These are phyloP conservation scores for Diatrype stigma DNA, from an alignment of 2,329 filamentous ascomycete species.

Conservation along the genomic window DNA sequence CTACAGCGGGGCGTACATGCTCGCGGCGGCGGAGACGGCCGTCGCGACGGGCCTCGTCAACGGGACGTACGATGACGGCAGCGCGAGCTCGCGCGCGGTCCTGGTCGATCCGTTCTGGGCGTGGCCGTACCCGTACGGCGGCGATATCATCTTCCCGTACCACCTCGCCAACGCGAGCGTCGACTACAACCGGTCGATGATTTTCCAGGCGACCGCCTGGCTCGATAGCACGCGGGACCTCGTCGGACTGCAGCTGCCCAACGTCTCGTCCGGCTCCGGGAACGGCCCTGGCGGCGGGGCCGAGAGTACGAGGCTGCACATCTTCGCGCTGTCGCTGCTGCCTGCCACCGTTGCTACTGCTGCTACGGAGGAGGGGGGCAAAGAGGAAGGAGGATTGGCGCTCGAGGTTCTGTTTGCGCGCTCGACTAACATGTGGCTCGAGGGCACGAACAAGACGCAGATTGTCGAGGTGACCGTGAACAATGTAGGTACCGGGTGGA, in stretches of 20 bases:
- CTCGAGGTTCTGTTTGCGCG: not conserved
- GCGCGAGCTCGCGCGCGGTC: slow-evolving; percentile 4
- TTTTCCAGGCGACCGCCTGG: slow-evolving; percentile 13
- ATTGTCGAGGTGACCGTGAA: not conserved
- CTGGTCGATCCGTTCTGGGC: slow-evolving; percentile 13
- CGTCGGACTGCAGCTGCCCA: slow-evolving; percentile 10
- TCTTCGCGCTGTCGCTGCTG: not conserved
- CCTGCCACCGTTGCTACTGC: too few relatives aligned
- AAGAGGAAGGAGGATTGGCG: not conserved
- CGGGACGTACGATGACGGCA: slow-evolving; percentile 10
- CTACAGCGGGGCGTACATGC: slow-evolving; percentile 13
- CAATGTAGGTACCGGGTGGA: not conserved
- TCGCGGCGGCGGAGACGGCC: slow-evolving; percentile 13
- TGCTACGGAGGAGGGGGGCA: too few relatives aligned
- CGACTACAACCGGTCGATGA: slow-evolving; percentile 15
- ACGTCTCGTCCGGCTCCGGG: not conserved
- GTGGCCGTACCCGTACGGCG: slow-evolving; percentile 14
- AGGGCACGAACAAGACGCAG: not conserved
- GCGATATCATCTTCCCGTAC: slow-evolving; percentile 16
- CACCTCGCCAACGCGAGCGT: slow-evolving; percentile 10
- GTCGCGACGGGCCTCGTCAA: slow-evolving; percentile 13
- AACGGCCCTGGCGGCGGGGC: slow-evolving; percentile 5
- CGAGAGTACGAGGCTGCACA: not conserved
- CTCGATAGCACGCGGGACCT: slow-evolving; percentile 12
- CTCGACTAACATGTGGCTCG: not conserved